Evolutionary conservation across 75 land plant genomes (phyloP), one percentile per base, ranked within the genome.

Genomic region (Picea glauca): DNA sequence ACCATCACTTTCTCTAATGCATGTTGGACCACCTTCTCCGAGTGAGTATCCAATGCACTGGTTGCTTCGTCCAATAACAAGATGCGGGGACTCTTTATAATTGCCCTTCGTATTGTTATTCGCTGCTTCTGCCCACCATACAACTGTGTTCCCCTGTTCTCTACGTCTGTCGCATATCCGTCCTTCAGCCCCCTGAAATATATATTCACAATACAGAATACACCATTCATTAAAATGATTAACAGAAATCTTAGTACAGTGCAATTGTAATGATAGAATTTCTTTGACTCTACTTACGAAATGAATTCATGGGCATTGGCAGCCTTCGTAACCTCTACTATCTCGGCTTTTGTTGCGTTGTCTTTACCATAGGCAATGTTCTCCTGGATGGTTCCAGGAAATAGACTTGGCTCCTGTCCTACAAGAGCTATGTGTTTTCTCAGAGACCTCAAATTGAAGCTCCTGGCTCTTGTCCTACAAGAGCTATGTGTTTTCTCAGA

Each of bases 401-500:
- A 90, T 35, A 93, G 87, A 2, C 90, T 87, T 56, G 95, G 95
- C 74, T 93, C 95, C 82, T 93, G 95, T 14, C 88, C 79, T 13
- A 93, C 95, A 13, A 93, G 66, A 17, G 83, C 93, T 61, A 93
- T 91, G 58, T 82, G 84, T 20, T 77, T 33, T 23, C 95, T 87
- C 76, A 93, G 72, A 4, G 66, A 21, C 61, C 82, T 81, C 68
- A 93, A 74, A 72, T 91, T 90, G 59, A 83, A 81, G 23, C 54
- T 65, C 76, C 63, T 87, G 17, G 95, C 74, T 90, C 95, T 81
- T 93, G 93, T 14, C 88, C 79, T 11, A 93, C 95, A 13, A 93
- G 66, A 17, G 83, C 93, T 61, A 93, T 91, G 58, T 82, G 84
- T 20, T 77, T 33, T 23, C 95, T 87, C 76, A 93, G 72, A 4